phyloP scores from a whole-genome alignment of 2,329 filamentous ascomycete genomes.

The Alternaria viburni region DNA sequence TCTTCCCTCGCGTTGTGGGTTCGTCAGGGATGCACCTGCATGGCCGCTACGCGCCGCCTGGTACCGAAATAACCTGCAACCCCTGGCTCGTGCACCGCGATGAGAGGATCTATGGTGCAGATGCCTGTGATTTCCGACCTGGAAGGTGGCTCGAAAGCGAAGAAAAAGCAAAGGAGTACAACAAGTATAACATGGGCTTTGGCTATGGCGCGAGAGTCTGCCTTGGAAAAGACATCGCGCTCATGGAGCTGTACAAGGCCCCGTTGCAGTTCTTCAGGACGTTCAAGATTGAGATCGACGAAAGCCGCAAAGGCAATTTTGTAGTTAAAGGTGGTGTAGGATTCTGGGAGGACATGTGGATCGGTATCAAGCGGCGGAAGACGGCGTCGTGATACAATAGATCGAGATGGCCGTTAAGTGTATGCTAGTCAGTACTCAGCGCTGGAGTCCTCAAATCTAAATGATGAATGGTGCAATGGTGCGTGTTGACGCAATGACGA shows the following conservation, averaged over 20 bases:
- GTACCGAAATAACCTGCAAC: slow-evolving; percentile 38
- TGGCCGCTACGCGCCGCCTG: slow-evolving; percentile 37
- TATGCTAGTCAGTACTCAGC: neutral
- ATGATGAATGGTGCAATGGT: neutral
- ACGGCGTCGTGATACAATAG: neutral
- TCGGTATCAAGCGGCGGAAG: slow-evolving; percentile 37
- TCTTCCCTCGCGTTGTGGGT: slow-evolving; percentile 56
- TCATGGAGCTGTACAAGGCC: slow-evolving; percentile 61
- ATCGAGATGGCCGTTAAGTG: neutral
- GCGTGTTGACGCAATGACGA: neutral
- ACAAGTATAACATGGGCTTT: slow-evolving; percentile 59
- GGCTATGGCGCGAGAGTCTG: slow-evolving; percentile 59
- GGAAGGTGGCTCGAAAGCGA: slow-evolving; percentile 43
- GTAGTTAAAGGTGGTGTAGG: slow-evolving; percentile 52
- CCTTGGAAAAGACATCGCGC: slow-evolving; percentile 58
- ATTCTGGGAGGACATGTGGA: slow-evolving; percentile 53
- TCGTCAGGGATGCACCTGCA: slow-evolving; percentile 45
- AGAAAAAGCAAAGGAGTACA: slow-evolving; percentile 51
- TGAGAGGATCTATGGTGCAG: slow-evolving; percentile 33
- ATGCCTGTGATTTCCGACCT: slow-evolving; percentile 36
- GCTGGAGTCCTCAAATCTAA: neutral
- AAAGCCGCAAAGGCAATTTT: slow-evolving; percentile 43
- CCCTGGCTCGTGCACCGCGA: slow-evolving; percentile 42
- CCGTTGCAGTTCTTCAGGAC: slow-evolving; percentile 51
- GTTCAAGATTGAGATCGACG: slow-evolving; percentile 43